Base-by-base conservation (phyloP, 2,329 filamentous ascomycete species). In the Neonectria punicea region DNA sequence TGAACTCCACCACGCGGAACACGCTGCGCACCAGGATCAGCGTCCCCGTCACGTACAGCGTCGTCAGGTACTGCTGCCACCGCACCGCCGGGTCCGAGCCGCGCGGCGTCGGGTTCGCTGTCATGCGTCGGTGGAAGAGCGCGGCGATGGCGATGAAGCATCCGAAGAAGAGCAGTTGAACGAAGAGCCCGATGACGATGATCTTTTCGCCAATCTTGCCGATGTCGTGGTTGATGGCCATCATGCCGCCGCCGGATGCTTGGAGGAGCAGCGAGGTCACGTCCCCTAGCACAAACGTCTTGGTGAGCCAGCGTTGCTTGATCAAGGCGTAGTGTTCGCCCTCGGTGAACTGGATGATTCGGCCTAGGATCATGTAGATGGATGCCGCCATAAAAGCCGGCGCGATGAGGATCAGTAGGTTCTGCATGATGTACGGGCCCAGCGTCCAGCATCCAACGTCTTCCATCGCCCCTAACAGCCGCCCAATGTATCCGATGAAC, bases 101-200 rank as follows among this genome's bases (percentile, higher is more conserved):
- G 34, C 34, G 34, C 34, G 34, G 4, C 80, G 0, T n/a, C n/a
- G n/a, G n/a, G n/a, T n/a, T n/a, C n/a, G n/a, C n/a, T n/a, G n/a
- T n/a, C n/a, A n/a, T n/a, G n/a, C n/a, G n/a, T n/a, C n/a, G n/a
- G n/a, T n/a, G n/a, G n/a, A n/a, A n/a, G n/a, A n/a, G 34, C 34
- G 34, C 34, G 34, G 4, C 80, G 0, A 82, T 79, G 2, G 82
- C 49, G 36, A 87, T 77, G 69, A 90, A 89, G 58, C 86, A 76
- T 4, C 79, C 78, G 57, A 89, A 88, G 63, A 85, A 82, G 18
- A 86, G 46, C 14, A 89, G 79, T 66, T 90, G 87, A 0, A 89
- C 73, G 9, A 84, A 77, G 1, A 90, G 76, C 8, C 87, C 87
- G 1, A 69, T 82, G 14, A 89, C 75, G 10, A 89, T 83, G 46